These are phyloP conservation scores for Kodamaea suecica DNA, from an alignment of 1,139 yeast species.

Conservation along the genomic window DNA sequence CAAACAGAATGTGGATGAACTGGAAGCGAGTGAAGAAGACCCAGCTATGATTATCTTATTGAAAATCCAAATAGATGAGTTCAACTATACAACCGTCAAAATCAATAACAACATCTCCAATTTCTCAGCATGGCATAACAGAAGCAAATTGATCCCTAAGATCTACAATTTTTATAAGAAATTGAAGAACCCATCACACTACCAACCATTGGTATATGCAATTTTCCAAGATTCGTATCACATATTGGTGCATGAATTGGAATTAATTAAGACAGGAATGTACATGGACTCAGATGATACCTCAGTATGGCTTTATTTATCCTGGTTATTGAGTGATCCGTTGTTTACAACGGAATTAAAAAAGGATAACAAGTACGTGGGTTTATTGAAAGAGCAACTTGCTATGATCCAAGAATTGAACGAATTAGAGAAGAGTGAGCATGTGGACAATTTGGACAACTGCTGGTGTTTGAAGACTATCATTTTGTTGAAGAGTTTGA, in stretches of 20 bases:
- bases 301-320: slow-evolving; percentile 84
- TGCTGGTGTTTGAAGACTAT: slow-evolving; percentile 67
- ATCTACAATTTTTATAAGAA: slow-evolving; percentile 29
- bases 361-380: slow-evolving; percentile 18
- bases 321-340: slow-evolving; percentile 70
- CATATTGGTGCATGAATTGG: slow-evolving; percentile 58
- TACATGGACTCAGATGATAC: slow-evolving; percentile 94
- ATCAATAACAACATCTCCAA: slow-evolving; percentile 84
- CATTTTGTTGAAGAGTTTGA: slow-evolving; percentile 40
- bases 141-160: slow-evolving; percentile 65
- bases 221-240: slow-evolving; percentile 25
- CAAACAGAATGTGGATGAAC: slow-evolving; percentile 3
- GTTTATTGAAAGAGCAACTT: slow-evolving; percentile 39
- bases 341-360: slow-evolving; percentile 37
- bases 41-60: slow-evolving; percentile 15
- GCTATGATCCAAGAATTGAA: slow-evolving; percentile 51
- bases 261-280: slow-evolving; percentile 75
- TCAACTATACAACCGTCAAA: slow-evolving; percentile 72
- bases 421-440: slow-evolving; percentile 57
- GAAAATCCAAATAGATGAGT: slow-evolving; percentile 48
- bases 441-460: slow-evolving; percentile 50
- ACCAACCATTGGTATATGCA: slow-evolving; percentile 14
- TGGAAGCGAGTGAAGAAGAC: not conserved
- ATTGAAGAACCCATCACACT: slow-evolving; percentile 8
- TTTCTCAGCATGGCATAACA: slow-evolving; percentile 94